phyloP scores from a whole-genome alignment of 345 rosid genomes.

The Lagerstroemia speciosa region DNA sequence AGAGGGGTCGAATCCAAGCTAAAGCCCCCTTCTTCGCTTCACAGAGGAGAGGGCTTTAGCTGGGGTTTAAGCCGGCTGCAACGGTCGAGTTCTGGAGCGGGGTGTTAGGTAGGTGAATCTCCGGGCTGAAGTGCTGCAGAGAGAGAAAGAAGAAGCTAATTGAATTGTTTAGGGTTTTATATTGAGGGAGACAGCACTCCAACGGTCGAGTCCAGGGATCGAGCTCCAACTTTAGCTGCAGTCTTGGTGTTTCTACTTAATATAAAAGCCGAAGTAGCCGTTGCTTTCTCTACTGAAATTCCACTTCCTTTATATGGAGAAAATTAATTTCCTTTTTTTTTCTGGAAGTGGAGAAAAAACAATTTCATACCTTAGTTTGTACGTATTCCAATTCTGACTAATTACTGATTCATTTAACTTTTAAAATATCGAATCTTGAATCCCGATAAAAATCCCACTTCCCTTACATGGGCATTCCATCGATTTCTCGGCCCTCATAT shows the following conservation, averaged over 20 bases:
- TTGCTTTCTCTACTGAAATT: constrained; percentile 1
- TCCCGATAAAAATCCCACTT: not conserved
- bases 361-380: no score
- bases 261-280: constrained; percentile 6
- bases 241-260: not conserved
- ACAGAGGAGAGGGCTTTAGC: not conserved
- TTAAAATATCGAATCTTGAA: no score
- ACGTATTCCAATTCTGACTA: no score
- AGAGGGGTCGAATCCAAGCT: not conserved
- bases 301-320: not conserved
- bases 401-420: no score
- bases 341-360: no score
- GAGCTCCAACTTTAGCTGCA: not conserved
- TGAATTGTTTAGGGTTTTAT: not conserved
- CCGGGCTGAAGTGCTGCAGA: not conserved
- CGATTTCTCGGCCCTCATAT: no score
- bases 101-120: not conserved
- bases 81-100: not conserved
- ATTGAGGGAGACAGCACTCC: not conserved
- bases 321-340: no score
- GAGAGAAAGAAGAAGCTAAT: not conserved
- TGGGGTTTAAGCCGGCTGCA: not conserved
- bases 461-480: not conserved
- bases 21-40: not conserved
- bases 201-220: constrained; percentile 5